Evolutionary conservation across 129 eudicot genomes (phyloP), one percentile per base, ranked within the genome.

Genomic region (Helichrysum umbraculigerum): DNA sequence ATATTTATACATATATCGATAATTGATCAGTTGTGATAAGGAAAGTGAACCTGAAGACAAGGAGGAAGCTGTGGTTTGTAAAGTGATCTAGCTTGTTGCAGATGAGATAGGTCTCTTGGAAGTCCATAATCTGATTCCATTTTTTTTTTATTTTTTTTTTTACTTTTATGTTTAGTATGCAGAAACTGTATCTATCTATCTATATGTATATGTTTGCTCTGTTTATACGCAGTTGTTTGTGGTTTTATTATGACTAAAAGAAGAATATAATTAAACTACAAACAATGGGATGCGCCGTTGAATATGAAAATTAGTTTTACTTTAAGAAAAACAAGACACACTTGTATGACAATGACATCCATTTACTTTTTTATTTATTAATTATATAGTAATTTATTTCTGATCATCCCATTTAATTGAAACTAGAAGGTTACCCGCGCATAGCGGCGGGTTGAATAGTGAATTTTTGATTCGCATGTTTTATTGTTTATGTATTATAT

Each of bases 91-190:
- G 87, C 84, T 73, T 87, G 86, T 34, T 94, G 98, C 29, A 88
- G 86, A 80, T 86, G 86, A 56, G 98, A 94, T 6, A 94, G 96
- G 65, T 91, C 90, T 78, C 97, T 85, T 5, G 91, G 81, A 9
- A 88, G 68, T 32, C 98, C 98, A 78, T 71, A 94, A 81, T 94
- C 97, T 15, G 97, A 87, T 81, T 89, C 98, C 98, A 91, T 94
- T 9, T 50, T 37, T 9, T 94, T 9, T 50, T 37, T 10, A 91
- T 94, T 9, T 50, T 37, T 10, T 0, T 25, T 25, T 25, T 39
- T 42, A 42, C 50, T 42, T 10, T 42, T 42, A 42, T 8, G 2
- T 11, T 42, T 42, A 41, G 50, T 42, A 42, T 42, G 50, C 50
- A 42, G 50, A 42, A 42, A 11, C 50, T 42, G 10, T 42, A 41